Base-by-base conservation (phyloP, 371 early-diverging fungal genomes). In the Encephalitozoon intestinalis region DNA sequence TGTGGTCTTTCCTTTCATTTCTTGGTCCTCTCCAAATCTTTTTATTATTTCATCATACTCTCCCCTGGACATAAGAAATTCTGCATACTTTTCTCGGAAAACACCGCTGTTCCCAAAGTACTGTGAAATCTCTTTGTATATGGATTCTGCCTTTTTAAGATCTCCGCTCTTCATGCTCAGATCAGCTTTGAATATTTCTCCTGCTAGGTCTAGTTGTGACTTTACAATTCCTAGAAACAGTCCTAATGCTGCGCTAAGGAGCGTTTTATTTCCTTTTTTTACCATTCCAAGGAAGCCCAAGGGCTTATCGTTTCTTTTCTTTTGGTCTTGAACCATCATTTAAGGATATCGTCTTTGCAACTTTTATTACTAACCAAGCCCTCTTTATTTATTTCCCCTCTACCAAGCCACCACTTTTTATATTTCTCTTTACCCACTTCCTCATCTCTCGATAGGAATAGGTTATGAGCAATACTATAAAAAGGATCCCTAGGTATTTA, bases 1-100 rank as follows among this genome's bases (percentile, higher is more conserved):
- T 3, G 15, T 30, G n/a, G 46, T n/a, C 4, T 41, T 30, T 39
- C 18, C 41, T 6, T 31, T 15, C 26, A 51, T 67, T 46, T 37
- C 26, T 34, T 25, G 37, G 54, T 40, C 37, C 11, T 39, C 15
- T 67, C 63, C 66, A 67, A 67, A 65, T 75, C 40, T 43, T 30
- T 44, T 63, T 28, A 75, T 41, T 23, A 75, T 53, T 1, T 15
- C 23, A 1, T 58, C 34, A 40, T 68, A 75, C 2, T 69, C 64
- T 58, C 75, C 75, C 18, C 25, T 75, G 15, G 30, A 2, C 51
- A 75, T 34, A 11, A 75, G 46, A 63, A 75, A 67, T 4, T 65
- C 63, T 0, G 53, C 46, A 44, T 75, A 44, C 25, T 53, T 69
- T 23, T 15, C 67, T 40, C 44, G n/a, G 49, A 75, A 67, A n/a